Percentiles rank a stretch among this genome's conserved stretches.
These are phyloP conservation scores for Fusarium humuli DNA, from an alignment of 2,329 filamentous ascomycete species.

Conservation along the genomic window DNA sequence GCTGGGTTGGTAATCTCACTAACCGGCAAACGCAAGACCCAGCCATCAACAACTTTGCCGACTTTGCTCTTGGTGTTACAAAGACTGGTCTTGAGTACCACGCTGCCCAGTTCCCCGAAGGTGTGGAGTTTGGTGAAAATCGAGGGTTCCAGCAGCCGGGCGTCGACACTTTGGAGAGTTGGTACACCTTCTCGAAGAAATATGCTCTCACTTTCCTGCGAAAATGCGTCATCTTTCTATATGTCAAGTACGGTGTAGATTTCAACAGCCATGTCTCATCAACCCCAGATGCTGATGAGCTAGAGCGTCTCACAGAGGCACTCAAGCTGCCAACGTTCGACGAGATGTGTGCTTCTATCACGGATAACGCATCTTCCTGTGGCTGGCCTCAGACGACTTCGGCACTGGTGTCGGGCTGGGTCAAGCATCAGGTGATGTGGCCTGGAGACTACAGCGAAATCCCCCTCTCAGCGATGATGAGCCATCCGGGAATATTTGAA, in stretches of 20 bases:
- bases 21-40: slow-evolving; percentile 58
- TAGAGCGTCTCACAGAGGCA: slow-evolving; percentile 81
- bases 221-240: slow-evolving; percentile 84
- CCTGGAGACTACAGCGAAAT: slow-evolving; percentile 47
- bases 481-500: slow-evolving; percentile 93
- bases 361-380: slow-evolving; percentile 56
- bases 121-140: slow-evolving; percentile 52
- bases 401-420: slow-evolving; percentile 74
- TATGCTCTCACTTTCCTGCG: slow-evolving; percentile 93
- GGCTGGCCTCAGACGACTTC: slow-evolving; percentile 63
- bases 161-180: slow-evolving; percentile 64
- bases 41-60: slow-evolving; percentile 65
- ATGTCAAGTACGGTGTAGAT: slow-evolving; percentile 89
- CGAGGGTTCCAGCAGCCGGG: slow-evolving; percentile 66
- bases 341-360: slow-evolving; percentile 76
- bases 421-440: slow-evolving; percentile 70
- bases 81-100: slow-evolving; percentile 58
- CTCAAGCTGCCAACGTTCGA: slow-evolving; percentile 83
- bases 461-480: slow-evolving; percentile 62
- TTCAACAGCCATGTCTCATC: slow-evolving; percentile 78
- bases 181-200: slow-evolving; percentile 74
- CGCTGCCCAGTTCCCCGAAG: slow-evolving; percentile 46
- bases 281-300: slow-evolving; percentile 76
- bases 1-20: slow-evolving; percentile 61
- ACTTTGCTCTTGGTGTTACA: slow-evolving; percentile 64